Base-by-base conservation (phyloP, 2,329 filamentous ascomycete genomes). In the Ophiostoma ips region DNA sequence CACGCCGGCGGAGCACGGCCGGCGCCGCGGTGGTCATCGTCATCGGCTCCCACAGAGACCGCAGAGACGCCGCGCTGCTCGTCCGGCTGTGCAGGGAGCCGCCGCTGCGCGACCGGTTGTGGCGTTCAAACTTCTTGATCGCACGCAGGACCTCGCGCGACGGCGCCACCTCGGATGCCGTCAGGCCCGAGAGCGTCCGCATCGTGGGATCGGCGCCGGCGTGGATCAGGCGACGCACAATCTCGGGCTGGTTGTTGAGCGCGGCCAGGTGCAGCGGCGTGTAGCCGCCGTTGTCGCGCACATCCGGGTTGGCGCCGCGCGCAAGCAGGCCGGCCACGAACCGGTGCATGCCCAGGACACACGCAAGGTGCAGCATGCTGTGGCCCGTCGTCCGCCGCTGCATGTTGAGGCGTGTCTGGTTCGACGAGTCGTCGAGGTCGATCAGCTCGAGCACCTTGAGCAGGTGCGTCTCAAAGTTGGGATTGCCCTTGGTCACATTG, bases 201-300 rank as follows among this genome's bases (percentile, higher is more conserved):
- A 84, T 71, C 41, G 74, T 79, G 31, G 83, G 77, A 64, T 88
- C 82, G 2, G 84, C 85, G 36, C 85, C 84, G 37, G 78, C 76
- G 21, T 84, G 71, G 56, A 89, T 79, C 52, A 94, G 72, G 13
- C 83, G 77, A 53, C 83, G 76, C 13, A 90, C 81, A 56, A 92
- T 87, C 60, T 87, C 81, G 11, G 77, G 69, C 59, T 88, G 81
- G 54, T 82, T 78, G 63, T 84, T 82, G 60, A 94, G 75, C 24
- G 84, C 81, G 18, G 87, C 87, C 61, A 90, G 76, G 63, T 94
- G 86, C 68, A 94, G 74, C 13, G 87, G 80, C 5, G 85, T 87
- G 64, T 87, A 90, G 19, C 87, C 87, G 46, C 83, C 83, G 55
- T 80, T 83, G 61, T 94, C 87, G 50, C 79, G 76, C 35, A 80